phyloP scores from a whole-genome alignment of 2,329 filamentous ascomycete species.

The Nannizziopsis barbatae region DNA sequence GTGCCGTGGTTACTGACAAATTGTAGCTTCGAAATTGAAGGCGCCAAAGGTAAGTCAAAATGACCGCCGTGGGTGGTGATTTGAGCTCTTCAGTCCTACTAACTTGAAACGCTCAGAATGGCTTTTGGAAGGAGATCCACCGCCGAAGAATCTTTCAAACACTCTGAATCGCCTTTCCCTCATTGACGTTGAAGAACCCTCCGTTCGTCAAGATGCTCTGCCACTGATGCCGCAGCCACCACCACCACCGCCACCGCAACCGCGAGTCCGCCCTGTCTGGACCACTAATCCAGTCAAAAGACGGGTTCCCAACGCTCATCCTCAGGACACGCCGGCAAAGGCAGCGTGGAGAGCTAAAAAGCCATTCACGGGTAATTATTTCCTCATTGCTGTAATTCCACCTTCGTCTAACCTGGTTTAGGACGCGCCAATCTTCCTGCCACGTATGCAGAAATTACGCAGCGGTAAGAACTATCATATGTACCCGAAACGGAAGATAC shows the following conservation, averaged over 20 bases:
- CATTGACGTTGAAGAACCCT: too few relatives aligned
- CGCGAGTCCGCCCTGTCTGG: background rate
- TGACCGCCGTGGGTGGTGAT: background rate
- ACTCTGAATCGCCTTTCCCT: background rate
- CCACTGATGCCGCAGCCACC: too few relatives aligned
- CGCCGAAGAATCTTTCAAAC: background rate
- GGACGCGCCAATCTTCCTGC: conserved; percentile 8
- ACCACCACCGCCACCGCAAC: too few relatives aligned
- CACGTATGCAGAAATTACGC: conserved; percentile 4
- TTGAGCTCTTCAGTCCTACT: background rate
- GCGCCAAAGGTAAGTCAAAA: conserved; percentile 8
- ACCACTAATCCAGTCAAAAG: background rate
- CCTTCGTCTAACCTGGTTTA: background rate
- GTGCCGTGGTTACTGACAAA: conserved; percentile 3
- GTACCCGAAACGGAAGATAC: background rate
- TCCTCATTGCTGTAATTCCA: background rate
- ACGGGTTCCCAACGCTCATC: background rate
- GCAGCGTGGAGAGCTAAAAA: conserved; percentile 19
- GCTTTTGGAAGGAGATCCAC: conserved; percentile 6
- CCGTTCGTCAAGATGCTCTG: too few relatives aligned
- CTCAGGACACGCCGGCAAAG: conserved; percentile 19
- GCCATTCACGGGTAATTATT: background rate
- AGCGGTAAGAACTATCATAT: conserved; percentile 4
- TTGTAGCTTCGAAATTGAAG: conserved; percentile 9
- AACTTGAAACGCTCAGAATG: conserved; percentile 7